These are phyloP conservation scores for Thalia dealbata DNA, from an alignment of 176 grass and related monocot species.

Conservation along the genomic window DNA sequence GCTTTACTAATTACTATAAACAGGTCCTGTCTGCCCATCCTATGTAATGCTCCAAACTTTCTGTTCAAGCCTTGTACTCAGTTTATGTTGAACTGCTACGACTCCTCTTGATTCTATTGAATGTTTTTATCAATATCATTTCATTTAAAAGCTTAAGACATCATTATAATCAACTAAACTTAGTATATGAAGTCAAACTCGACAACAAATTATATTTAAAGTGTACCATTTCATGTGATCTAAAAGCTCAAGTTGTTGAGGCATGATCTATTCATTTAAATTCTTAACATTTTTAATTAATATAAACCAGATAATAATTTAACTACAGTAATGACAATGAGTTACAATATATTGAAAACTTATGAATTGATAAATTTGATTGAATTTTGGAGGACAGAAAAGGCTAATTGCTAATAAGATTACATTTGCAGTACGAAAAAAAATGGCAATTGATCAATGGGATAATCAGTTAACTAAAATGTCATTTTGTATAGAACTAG, in stretches of 20 bases:
- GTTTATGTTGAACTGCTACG: too few species aligned
- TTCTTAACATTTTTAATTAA: neutral
- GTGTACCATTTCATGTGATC: neutral
- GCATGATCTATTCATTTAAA: neutral
- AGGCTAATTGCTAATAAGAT: neutral
- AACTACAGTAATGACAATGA: neutral
- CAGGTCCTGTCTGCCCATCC: too few species aligned
- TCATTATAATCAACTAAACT: too few species aligned
- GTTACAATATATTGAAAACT: neutral
- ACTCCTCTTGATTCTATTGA: too few species aligned
- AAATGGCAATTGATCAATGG: neutral
- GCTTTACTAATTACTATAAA: too few species aligned
- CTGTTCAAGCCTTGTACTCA: too few species aligned
- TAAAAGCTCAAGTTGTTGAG: neutral
- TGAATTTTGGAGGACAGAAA: too few species aligned
- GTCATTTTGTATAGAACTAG: neutral
- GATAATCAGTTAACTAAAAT: neutral
- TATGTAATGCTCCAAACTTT: too few species aligned
- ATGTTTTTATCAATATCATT: too few species aligned
- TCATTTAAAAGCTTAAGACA: too few species aligned
- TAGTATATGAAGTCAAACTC: too few species aligned
- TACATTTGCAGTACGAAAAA: neutral
- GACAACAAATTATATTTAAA: neutral
- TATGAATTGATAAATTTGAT: neutral
- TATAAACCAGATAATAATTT: neutral